phyloP scores from a whole-genome alignment of 208 protist species.

The Endotrypanum monterogeii region DNA sequence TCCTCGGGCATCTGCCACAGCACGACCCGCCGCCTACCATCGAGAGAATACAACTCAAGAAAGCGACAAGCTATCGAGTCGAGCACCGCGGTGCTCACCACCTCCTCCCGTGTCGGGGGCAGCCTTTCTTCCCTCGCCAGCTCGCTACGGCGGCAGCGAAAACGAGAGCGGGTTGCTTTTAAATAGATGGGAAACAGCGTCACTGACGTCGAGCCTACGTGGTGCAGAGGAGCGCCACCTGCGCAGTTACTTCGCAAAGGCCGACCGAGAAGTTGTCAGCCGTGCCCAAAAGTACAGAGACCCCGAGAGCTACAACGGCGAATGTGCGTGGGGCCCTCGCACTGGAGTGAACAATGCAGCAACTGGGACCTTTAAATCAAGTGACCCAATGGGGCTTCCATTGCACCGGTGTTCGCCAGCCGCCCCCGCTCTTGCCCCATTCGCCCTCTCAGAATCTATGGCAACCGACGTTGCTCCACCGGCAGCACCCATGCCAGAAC shows the following conservation, averaged over 20 bases:
- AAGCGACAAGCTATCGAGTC: neutral
- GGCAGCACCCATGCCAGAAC: neutral
- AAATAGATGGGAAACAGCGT: constrained; percentile 29
- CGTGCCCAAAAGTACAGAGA: neutral
- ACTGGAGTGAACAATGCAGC: neutral
- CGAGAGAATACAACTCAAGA: neutral
- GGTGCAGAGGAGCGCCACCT: constrained; percentile 20
- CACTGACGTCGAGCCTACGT: constrained; percentile 21
- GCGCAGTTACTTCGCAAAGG: constrained; percentile 20
- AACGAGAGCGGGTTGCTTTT: constrained; percentile 1
- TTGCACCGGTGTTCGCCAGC: constrained; percentile 2
- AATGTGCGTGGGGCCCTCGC: neutral
- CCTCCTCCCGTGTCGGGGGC: constrained; percentile 9
- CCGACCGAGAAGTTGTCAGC: neutral
- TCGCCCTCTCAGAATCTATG: neutral
- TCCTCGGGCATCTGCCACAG: neutral
- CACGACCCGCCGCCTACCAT: neutral
- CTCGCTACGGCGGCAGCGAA: neutral
- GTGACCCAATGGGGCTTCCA: neutral
- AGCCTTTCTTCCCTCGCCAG: neutral
- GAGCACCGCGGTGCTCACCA: neutral
- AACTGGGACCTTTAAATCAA: neutral
- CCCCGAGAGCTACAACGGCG: neutral
- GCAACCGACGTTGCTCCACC: neutral
- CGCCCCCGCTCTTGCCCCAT: neutral